phyloP scores from a whole-genome alignment of 1,284 basidiomycete genomes.

The Neonothopanus nambi region DNA sequence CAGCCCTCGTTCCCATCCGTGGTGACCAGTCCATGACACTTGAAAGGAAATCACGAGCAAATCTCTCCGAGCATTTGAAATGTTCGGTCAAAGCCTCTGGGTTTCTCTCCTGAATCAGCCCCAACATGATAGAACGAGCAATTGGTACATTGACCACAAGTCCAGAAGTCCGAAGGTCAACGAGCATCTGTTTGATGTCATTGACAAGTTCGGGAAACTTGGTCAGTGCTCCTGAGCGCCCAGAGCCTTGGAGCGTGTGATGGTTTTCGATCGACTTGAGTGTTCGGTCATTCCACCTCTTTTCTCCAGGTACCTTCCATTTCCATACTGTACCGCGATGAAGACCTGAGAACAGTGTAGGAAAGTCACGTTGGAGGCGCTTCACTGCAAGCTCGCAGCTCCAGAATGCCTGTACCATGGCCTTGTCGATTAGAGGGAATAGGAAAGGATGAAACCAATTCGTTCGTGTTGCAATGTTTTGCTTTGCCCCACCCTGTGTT shows the following conservation, averaged over 20 bases:
- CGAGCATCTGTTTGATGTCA: constrained; percentile 10
- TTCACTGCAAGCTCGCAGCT: constrained; percentile 11
- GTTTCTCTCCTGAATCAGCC: constrained; percentile 9
- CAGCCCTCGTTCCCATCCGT: constrained; percentile 19
- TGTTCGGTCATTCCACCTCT: too few relatives aligned
- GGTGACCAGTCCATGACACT: constrained; percentile 22
- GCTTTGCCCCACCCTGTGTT: constrained; percentile 11
- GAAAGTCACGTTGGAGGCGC: background rate
- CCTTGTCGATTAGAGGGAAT: constrained; percentile 12
- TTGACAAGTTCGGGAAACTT: constrained; percentile 13
- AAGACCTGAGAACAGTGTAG: constrained; percentile 13
- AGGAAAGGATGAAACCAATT: constrained; percentile 23
- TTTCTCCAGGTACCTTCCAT: constrained; percentile 1
- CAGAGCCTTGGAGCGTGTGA: constrained; percentile 17
- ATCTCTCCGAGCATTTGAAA: constrained; percentile 24
- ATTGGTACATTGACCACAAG: constrained; percentile 20
- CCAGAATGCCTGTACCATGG: constrained; percentile 11
- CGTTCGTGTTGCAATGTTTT: constrained; percentile 11
- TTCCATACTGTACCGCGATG: constrained; percentile 17
- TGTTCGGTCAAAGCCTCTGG: background rate
- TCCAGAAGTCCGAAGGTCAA: constrained; percentile 9
- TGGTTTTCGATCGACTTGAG: background rate
- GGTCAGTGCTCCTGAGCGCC: constrained; percentile 15
- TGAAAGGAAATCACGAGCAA: constrained; percentile 18
- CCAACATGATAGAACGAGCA: constrained; percentile 20